These are phyloP conservation scores for Colletotrichum sp. DNA, from an alignment of 2,329 filamentous ascomycete species.

Conservation along the genomic window DNA sequence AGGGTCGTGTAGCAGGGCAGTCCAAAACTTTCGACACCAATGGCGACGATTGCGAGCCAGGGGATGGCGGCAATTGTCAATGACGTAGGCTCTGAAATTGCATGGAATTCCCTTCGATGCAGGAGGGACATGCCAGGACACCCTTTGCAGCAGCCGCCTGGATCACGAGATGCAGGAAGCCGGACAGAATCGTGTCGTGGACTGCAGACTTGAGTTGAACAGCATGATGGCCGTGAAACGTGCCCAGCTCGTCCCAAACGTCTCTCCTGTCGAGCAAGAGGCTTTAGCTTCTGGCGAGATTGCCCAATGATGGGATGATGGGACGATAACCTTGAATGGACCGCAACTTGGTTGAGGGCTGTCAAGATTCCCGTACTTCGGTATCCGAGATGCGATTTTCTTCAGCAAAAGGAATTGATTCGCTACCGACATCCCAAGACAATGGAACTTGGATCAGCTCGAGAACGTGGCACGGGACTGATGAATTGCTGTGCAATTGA, in stretches of 20 bases:
- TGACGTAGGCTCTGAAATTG: neutral
- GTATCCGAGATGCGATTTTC: neutral
- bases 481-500: neutral
- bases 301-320: constrained; percentile 3
- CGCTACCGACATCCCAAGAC: neutral
- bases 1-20: neutral
- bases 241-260: neutral
- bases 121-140: neutral
- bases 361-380: neutral
- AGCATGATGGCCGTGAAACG: neutral
- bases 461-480: neutral
- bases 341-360: neutral
- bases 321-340: neutral
- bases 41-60: neutral
- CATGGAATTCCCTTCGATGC: neutral
- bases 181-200: neutral
- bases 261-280: neutral
- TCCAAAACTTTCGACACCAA: neutral
- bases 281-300: neutral
- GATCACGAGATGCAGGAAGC: neutral
- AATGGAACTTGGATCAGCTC: neutral
- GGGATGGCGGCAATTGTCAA: neutral
- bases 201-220: constrained; percentile 5
- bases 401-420: neutral
- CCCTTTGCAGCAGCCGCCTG: neutral